Conservation (phyloP, 164 flowering plant species). For the Vitis riparia region DNA sequence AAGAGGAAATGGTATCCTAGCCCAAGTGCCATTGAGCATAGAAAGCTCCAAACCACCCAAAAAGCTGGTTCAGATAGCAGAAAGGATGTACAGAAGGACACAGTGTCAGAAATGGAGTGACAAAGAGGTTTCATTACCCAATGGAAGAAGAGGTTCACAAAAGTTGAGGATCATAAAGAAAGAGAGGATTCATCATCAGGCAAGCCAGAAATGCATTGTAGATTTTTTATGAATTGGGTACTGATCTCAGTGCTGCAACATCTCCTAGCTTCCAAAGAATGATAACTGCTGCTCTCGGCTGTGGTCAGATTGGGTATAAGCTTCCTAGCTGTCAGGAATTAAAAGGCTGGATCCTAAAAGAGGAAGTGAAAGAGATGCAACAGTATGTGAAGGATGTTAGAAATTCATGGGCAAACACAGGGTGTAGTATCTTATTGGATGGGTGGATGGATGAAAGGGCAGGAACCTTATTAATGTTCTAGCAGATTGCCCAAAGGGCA, state of each 20-base stretch:
- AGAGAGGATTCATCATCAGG: conserved; percentile 8
- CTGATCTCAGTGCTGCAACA: conserved; percentile 29
- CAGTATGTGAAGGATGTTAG: conserved; percentile 28
- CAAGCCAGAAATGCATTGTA: conserved; percentile 26
- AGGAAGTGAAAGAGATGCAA: conserved; percentile 32
- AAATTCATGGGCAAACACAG: conserved; percentile 55
- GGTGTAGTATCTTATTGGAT: conserved; percentile 63
- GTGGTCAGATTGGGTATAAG: conserved; percentile 9
- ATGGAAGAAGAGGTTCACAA: no score
- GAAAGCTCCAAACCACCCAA: no score
- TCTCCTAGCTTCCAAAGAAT: conserved; percentile 35
- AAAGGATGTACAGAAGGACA: no score
- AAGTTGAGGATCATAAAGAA: conserved; percentile 9
- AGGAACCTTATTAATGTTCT: conserved; percentile 35
- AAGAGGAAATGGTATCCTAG: no score
- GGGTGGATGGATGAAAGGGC: conserved; percentile 47
- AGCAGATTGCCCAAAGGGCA: conserved; percentile 46
- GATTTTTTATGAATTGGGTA: conserved; percentile 43
- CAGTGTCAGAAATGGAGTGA: no score
- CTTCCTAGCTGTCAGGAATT: conserved; percentile 42
- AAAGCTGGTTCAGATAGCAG: no score
- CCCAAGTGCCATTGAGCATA: no score
- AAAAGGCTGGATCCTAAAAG: conserved; percentile 39
- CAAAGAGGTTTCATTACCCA: no score
- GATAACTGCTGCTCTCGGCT: conserved; percentile 20